phyloP scores from a whole-genome alignment of 78 protist species.

The Dictyostelium brefeldianum region DNA sequence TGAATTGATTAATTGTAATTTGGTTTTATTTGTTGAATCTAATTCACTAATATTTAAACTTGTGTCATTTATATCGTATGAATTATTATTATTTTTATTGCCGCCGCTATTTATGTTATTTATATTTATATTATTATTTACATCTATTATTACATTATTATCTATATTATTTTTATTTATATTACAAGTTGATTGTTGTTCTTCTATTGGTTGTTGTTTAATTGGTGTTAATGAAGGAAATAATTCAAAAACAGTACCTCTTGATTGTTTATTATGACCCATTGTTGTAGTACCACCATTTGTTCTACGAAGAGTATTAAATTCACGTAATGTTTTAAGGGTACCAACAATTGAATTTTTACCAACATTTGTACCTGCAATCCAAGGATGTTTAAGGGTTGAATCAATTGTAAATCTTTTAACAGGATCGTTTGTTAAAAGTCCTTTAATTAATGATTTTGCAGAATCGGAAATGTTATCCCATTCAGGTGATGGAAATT shows the following conservation, averaged over 20 bases:
- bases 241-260: constrained; percentile 63
- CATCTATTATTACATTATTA: not conserved
- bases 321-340: constrained; percentile 56
- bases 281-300: constrained; percentile 56
- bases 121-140: not conserved
- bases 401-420: constrained; percentile 78
- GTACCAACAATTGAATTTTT: constrained; percentile 78
- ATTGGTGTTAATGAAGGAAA: constrained; percentile 67
- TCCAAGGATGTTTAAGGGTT: constrained; percentile 80
- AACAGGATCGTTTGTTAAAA: constrained; percentile 60
- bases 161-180: not conserved
- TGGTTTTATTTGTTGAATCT: constrained; percentile 1
- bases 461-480: constrained; percentile 85
- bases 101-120: not conserved
- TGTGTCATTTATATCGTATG: not conserved
- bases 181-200: not conserved
- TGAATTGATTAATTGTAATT: constrained; percentile 64
- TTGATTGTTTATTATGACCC: constrained; percentile 64
- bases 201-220: constrained; percentile 5
- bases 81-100: constrained; percentile 1
- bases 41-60: not conserved
- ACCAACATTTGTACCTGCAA: constrained; percentile 34
- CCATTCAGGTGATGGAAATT: constrained; percentile 95
- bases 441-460: constrained; percentile 47
- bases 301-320: constrained; percentile 61